Evolutionary conservation across 257 asterid genomes (phyloP).

Genomic region (Agastache rugosa): DNA sequence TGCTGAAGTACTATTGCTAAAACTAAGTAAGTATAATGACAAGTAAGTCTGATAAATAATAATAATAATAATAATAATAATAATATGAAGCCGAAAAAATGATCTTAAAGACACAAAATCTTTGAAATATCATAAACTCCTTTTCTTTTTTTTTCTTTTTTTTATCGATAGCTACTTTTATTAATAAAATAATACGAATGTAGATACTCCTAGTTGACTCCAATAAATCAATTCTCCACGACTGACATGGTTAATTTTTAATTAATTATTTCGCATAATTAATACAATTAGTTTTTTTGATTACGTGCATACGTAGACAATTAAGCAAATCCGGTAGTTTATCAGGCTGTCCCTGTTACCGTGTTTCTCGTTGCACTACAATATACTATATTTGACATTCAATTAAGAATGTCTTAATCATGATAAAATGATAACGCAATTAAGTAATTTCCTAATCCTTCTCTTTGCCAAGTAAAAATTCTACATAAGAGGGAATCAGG

Average conservation of each 20-base stretch:
- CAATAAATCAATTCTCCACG: conserved; percentile 27
- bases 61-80: no score
- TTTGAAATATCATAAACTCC: conserved; percentile 18
- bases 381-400: not conserved
- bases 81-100: not conserved
- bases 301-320: not conserved
- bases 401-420: not conserved
- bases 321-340: conserved; percentile 21
- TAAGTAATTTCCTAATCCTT: not conserved
- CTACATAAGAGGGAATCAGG: no score
- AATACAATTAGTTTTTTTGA: not conserved
- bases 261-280: not conserved
- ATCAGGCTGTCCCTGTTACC: conserved; percentile 18
- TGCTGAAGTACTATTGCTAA: no score
- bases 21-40: no score
- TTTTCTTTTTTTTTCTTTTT: no score
- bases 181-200: not conserved
- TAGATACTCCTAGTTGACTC: conserved; percentile 6
- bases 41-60: no score
- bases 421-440: not conserved
- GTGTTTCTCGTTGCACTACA: conserved; percentile 20
- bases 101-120: not conserved
- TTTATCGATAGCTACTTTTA: not conserved
- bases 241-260: conserved; percentile 25
- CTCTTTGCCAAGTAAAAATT: not conserved